Percentiles rank a stretch among this genome's conserved stretches.
Conservation (phyloP, 208 protist genomes). For the Leishmania arabica region DNA sequence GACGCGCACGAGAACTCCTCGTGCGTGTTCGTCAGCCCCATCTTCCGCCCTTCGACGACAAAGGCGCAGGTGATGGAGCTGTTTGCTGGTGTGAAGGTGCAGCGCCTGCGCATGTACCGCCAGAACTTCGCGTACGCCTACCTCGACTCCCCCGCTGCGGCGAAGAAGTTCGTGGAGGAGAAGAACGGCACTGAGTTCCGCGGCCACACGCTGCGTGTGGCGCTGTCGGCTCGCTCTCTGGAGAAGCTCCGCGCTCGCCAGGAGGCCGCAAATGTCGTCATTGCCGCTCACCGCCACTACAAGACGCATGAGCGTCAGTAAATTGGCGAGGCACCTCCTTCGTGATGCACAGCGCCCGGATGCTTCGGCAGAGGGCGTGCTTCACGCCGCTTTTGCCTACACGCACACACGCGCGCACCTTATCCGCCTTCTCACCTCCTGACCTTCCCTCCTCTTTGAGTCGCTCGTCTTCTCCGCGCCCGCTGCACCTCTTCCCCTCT, state of each 20-base stretch:
- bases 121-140: conserved; percentile 85
- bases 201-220: conserved; percentile 71
- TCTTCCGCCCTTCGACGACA: conserved; percentile 78
- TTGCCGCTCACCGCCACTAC: conserved; percentile 65
- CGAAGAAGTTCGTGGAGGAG: conserved; percentile 74
- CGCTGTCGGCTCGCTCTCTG: conserved; percentile 67
- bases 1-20: conserved; percentile 74
- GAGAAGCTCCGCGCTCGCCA: conserved; percentile 65
- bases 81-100: conserved; percentile 71
- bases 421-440: background rate
- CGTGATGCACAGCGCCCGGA: background rate
- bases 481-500: background rate
- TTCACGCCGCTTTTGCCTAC: background rate
- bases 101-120: conserved; percentile 80
- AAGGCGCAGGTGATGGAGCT: conserved; percentile 72
- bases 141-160: conserved; percentile 66
- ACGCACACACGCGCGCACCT: background rate
- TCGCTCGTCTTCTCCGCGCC: background rate
- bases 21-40: conserved; percentile 78
- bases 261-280: conserved; percentile 60
- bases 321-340: background rate
- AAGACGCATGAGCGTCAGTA: conserved; percentile 35
- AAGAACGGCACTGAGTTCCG: conserved; percentile 82
- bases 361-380: background rate
- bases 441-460: background rate